phyloP scores from a whole-genome alignment of 2,329 filamentous ascomycete species.

The Byssochlamys sp. region DNA sequence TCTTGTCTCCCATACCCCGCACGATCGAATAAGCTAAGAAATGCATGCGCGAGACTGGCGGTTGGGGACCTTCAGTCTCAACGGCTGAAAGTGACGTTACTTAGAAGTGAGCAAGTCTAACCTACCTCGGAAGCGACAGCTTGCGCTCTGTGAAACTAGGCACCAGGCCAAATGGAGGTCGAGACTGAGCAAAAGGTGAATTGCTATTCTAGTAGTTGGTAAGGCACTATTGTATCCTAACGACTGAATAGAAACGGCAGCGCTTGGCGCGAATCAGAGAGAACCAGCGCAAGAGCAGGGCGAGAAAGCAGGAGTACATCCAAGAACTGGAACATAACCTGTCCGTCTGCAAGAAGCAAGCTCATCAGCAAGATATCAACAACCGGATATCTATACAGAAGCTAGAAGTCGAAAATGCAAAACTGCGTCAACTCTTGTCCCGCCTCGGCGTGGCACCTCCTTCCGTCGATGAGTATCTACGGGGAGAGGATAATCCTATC shows the following conservation, averaged over 20 bases:
- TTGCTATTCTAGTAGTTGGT: background rate
- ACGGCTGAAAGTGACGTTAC: background rate
- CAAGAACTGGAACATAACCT: conserved; percentile 28
- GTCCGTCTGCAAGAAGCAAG: conserved; percentile 16
- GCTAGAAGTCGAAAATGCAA: conserved; percentile 25
- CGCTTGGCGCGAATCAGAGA: conserved; percentile 33
- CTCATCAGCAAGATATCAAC: conserved; percentile 23
- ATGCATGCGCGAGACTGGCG: background rate
- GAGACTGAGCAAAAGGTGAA: conserved; percentile 1
- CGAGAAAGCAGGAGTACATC: conserved; percentile 26
- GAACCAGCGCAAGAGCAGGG: conserved; percentile 30
- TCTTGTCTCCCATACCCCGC: background rate
- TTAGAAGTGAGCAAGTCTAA: background rate
- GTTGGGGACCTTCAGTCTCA: background rate
- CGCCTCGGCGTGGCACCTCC: conserved; percentile 15
- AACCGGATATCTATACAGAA: conserved; percentile 24
- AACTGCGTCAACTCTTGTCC: conserved; percentile 17
- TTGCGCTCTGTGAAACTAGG: background rate
- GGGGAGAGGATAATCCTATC: conserved; percentile 9
- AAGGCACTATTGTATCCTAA: conserved; percentile 1
- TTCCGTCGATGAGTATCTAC: conserved; percentile 20
- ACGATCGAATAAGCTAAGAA: background rate
- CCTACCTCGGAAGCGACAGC: background rate
- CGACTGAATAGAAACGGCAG: conserved; percentile 14
- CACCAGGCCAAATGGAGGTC: background rate